Percentiles rank a stretch among this genome's conserved stretches.
These are phyloP conservation scores for Sugiyamaella sp. DNA, from an alignment of 1,139 yeast species.

Conservation along the genomic window DNA sequence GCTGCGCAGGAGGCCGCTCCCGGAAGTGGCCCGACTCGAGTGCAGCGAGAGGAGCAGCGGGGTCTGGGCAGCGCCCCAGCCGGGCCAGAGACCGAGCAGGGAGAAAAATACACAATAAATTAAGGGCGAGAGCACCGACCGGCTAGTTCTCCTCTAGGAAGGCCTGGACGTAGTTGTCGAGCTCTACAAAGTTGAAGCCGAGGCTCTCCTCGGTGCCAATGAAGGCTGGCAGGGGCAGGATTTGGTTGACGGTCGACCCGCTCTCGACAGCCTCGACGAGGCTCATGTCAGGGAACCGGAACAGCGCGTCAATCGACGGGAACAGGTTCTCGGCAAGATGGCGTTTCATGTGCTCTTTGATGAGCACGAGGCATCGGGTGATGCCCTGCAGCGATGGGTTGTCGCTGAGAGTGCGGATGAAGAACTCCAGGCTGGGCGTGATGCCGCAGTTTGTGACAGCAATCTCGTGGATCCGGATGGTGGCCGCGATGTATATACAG, in stretches of 20 bases:
- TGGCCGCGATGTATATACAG: slow-evolving; percentile 21
- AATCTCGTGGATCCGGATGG: slow-evolving; percentile 22
- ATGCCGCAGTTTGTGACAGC: slow-evolving; percentile 17
- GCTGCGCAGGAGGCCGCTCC: no score
- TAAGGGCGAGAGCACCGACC: no score
- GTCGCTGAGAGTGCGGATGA: slow-evolving; percentile 16
- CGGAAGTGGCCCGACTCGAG: no score
- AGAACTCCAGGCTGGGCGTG: slow-evolving; percentile 22
- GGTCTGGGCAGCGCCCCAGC: no score
- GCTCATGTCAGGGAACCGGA: slow-evolving; percentile 17
- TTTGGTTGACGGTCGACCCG: slow-evolving; percentile 5
- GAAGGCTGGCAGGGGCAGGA: slow-evolving; percentile 20
- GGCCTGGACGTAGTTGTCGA: slow-evolving; percentile 20
- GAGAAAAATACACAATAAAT: no score
- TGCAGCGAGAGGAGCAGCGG: no score
- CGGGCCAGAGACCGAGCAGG: no score
- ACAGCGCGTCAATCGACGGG: slow-evolving; percentile 17
- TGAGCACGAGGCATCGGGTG: slow-evolving; percentile 14
- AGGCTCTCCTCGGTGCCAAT: slow-evolving; percentile 18
- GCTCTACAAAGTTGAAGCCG: slow-evolving; percentile 19
- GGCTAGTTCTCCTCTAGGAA: slow-evolving; percentile 6
- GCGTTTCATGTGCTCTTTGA: slow-evolving; percentile 18
- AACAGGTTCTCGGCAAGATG: slow-evolving; percentile 12
- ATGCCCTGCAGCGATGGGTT: slow-evolving; percentile 20
- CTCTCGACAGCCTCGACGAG: slow-evolving; percentile 17